Base-by-base conservation (phyloP, 2,329 filamentous ascomycete species). In the Colletotrichum sp. region DNA sequence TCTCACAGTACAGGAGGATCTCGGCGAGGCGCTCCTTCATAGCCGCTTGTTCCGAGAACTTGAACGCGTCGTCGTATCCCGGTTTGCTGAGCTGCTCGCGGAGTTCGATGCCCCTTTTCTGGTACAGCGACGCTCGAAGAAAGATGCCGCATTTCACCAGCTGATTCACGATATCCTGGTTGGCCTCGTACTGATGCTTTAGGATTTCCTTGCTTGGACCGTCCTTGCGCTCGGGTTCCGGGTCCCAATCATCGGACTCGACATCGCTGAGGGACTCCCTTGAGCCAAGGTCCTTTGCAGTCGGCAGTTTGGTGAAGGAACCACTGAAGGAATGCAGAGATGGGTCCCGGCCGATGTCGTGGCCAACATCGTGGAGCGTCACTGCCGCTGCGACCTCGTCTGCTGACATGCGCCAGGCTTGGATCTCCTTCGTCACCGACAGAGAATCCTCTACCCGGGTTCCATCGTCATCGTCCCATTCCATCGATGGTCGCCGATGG, bases 1-100 rank as follows among this genome's bases (percentile, higher is more conserved):
- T 79, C 57, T 80, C 77, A 39, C 78, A 82, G 16, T 68, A 60
- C 6, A 80, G 63, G 3, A 81, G 71, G 22, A 82, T 82, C 44
- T 81, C 80, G 5, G 80, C 81, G 13, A 81, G 77, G 11, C 67
- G 78, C 68, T 83, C 82, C 28, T 76, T 77, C 81, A 82, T 82
- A 19, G 71, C 61, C 13, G 70, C 71, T 27, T 79, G 72, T 16
- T 78, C 68, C n/a, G 70, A 61, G 22, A 77, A 68, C 8, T 70
- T 72, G 13, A 68, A 64, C n/a, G 76, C 67, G 3, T 79, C 65
- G n/a, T 75, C 65, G 8, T 55, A 59, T 11, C 48, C 25, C 25
- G 71, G 61, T n/a, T 73, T 66, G 36, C 74, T 77, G 4, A 82
- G 64, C 48, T 78, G 77, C 32, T 78, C 73, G 28, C 78, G 78